Evolutionary conservation across 352 stramenopile species (phyloP).

Genomic region (Phytophthora pluvialis): DNA sequence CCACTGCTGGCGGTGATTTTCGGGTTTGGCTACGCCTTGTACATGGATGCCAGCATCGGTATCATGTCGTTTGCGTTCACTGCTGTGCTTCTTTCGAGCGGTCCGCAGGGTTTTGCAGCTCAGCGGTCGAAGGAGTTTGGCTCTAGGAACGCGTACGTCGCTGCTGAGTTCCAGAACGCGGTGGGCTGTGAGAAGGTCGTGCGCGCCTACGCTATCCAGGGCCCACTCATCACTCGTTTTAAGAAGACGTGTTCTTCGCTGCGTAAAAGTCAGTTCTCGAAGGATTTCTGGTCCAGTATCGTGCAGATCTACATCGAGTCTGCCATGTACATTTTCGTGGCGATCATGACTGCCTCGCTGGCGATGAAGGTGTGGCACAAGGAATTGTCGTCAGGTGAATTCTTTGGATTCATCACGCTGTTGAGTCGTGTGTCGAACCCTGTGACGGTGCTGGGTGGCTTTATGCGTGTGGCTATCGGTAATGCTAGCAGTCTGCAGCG

Average conservation of each 20-base stretch:
- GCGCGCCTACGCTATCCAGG: conserved; percentile 85
- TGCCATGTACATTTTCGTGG: conserved; percentile 91
- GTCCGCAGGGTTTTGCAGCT: conserved; percentile 82
- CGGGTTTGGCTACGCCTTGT: conserved; percentile 84
- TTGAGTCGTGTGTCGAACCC: conserved; percentile 82
- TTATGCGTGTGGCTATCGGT: conserved; percentile 90
- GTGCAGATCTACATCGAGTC: conserved; percentile 93
- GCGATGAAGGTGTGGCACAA: conserved; percentile 87
- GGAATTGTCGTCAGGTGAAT: conserved; percentile 74
- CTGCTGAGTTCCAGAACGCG: conserved; percentile 89
- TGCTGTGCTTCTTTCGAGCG: conserved; percentile 79
- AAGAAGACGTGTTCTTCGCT: conserved; percentile 65
- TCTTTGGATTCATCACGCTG: conserved; percentile 86
- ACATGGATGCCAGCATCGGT: conserved; percentile 83
- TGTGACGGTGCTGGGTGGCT: conserved; percentile 83
- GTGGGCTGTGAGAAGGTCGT: conserved; percentile 89
- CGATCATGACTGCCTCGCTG: conserved; percentile 85
- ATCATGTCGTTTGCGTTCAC: conserved; percentile 88
- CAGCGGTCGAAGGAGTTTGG: conserved; percentile 88
- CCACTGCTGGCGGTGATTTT: conserved; percentile 80
- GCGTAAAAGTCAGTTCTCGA: conserved; percentile 87
- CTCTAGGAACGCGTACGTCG: conserved; percentile 88
- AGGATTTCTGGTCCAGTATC: conserved; percentile 90
- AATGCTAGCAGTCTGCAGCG: conserved; percentile 88
- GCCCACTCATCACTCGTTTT: conserved; percentile 78